Evolutionary conservation across 164 flowering plant species (phyloP), one percentile per base, ranked within the genome.

Genomic region (Stephania yunnanensis): DNA sequence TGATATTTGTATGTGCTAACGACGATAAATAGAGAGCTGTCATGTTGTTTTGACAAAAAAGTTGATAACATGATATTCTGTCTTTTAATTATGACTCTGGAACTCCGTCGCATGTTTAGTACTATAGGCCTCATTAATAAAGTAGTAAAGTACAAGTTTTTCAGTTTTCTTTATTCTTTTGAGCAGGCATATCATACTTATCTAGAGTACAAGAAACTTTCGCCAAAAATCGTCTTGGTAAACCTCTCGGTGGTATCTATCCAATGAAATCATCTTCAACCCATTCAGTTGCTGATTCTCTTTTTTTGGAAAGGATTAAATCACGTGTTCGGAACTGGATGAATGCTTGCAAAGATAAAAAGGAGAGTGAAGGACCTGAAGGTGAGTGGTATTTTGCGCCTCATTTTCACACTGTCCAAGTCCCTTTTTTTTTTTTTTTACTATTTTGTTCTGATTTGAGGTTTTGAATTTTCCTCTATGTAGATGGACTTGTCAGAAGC

Each of bases 121-220:
- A 55, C 42, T 36, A 19, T 22, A 53, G 45, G 36, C 52, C 11
- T 73, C 36, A 17, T 58, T 22, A 25, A 13, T 61, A 61, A 36
- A 58, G 20, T 36, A 19, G 17, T 61, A 61, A 36, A 36, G 20
- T 36, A 19, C 42, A 19, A 20, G 68, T 69, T 44, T 20, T 75
- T 4, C 77, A 67, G 22, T 65, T 46, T 55, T 53, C 63, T 55
- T 55, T 36, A 2, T 55, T 55, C 63, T 55, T 55, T 55, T 55
- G 17, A 55, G 55, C 82, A 94, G 98, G 98, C 53, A 88, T 94
- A 72, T 91, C 97, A 69, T 94, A 92, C 81, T 78, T 94, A 80
- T 92, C 98, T 11, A 88, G 93, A 85, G 92, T 78, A 46, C 97
- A 94, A 81, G 98, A 94, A 80, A 84, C 87, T n/a, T 69, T 76